A percentile compares a stretch with the other conserved stretches of the same genome.
These are phyloP conservation scores for Colletotrichum scovillei DNA, from an alignment of 2,329 filamentous ascomycete genomes.

Conservation along the genomic window DNA sequence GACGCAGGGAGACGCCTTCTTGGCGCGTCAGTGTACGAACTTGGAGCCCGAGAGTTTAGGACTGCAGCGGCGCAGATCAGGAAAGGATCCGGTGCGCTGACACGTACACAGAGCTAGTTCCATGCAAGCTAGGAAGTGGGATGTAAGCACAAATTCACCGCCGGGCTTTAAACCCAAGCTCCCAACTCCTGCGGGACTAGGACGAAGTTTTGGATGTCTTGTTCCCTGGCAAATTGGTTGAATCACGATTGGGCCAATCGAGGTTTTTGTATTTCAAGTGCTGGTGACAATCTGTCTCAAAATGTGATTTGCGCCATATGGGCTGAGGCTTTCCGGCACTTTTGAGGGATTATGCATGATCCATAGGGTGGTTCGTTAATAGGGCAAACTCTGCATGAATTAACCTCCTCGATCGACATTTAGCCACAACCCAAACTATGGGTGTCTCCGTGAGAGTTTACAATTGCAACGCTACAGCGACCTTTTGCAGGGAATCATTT, in stretches of 20 bases:
- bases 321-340: background rate
- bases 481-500: too few relatives aligned
- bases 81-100: background rate
- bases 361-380: background rate
- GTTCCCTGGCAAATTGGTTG: background rate
- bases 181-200: background rate
- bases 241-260: background rate
- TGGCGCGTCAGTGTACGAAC: background rate
- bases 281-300: background rate
- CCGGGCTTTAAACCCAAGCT: background rate
- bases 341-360: background rate
- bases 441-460: background rate
- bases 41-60: background rate
- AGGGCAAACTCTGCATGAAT: background rate
- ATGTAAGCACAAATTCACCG: background rate
- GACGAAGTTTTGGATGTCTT: background rate
- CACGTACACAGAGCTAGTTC: background rate
- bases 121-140: background rate
- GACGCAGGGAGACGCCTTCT: constrained; percentile 6
- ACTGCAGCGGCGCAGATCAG: constrained; percentile 7
- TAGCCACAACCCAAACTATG: background rate
- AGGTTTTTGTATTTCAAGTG: background rate
- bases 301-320: background rate
- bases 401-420: background rate
- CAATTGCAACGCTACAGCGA: too few relatives aligned